Base-by-base conservation (phyloP, 441 rosid species). In the Capsella rubella region DNA sequence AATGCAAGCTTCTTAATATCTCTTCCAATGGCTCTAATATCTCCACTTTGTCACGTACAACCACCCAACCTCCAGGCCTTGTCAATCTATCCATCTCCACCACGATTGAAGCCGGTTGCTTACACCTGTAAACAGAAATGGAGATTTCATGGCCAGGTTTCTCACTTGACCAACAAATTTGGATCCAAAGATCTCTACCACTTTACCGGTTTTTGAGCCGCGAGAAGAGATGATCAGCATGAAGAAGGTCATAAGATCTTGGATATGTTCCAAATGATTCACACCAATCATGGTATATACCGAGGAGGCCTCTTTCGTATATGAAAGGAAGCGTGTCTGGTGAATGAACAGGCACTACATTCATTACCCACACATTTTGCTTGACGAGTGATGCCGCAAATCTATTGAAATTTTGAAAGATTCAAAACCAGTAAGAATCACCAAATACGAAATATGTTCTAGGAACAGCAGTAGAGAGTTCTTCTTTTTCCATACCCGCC, bases 241-340 rank as follows among this genome's bases (percentile, higher is more conserved):
- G 97, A 55, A 94, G 83, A 39, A 94, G 97, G 80, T 94, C 97
- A 64, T 92, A 94, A 40, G 97, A 87, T 82, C 97, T 87, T 18
- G 99, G 97, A 67, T 92, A 90, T 51, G 97, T 87, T 79, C 95
- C 85, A 3, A 92, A 94, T 7, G 97, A 58, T 80, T 94, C 97
- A 10, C 99, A 94, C 99, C 99, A 94, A 73, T 94, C 96, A 62
- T 94, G 99, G 85, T 94, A 94, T 57, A 87, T 70, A 10, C 99
- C 99, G 0, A 84, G 1, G 8, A 90, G 91, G 2, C 97, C 97
- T 0, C 97, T 90, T 64, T 91, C 96, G 47, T 76, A 91, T 67
- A 94, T 87, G 75, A 89, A 80, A 3, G 99, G 97, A 72, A 91
- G 96, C 4, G 99, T 89, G 67, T 94, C 91, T 28, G 97, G 95